Conservation (phyloP, 257 asterid species). For the Schizonepeta tenuifolia region DNA sequence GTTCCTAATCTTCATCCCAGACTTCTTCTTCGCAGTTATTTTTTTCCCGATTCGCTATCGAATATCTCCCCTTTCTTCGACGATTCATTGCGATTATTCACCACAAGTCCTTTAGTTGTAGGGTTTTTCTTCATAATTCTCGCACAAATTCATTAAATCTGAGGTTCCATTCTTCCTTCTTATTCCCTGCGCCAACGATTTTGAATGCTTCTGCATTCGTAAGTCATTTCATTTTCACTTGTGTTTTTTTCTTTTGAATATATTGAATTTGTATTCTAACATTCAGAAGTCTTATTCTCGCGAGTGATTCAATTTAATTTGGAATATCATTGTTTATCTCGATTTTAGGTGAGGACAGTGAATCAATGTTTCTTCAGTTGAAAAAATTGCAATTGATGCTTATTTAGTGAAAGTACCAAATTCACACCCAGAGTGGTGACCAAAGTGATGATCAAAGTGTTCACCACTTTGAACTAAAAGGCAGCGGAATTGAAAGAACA, state of each 20-base stretch:
- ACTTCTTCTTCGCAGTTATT: too few species aligned
- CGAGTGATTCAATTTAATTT: conserved; percentile 30
- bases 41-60: too few species aligned
- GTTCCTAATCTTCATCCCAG: too few species aligned
- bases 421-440: too few species aligned
- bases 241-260: neutral
- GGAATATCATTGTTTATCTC: conserved; percentile 18
- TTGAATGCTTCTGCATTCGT: neutral
- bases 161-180: conserved; percentile 23
- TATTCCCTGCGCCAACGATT: conserved; percentile 13
- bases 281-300: conserved; percentile 45
- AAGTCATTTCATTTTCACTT: neutral
- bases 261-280: conserved; percentile 8
- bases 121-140: conserved; percentile 34
- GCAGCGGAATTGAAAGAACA: too few species aligned
- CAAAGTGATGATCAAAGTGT: too few species aligned
- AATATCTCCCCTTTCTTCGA: too few species aligned
- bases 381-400: too few species aligned
- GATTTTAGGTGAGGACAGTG: conserved; percentile 33
- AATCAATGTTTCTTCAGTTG: too few species aligned
- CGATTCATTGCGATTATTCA: too few species aligned
- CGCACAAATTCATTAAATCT: conserved; percentile 23
- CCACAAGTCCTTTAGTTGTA: conserved; percentile 30
- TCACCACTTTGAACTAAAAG: too few species aligned
- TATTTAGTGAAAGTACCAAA: too few species aligned